Evolutionary conservation across 169 alveolate genomes (phyloP).

Genomic region (Plasmodium relictum): DNA sequence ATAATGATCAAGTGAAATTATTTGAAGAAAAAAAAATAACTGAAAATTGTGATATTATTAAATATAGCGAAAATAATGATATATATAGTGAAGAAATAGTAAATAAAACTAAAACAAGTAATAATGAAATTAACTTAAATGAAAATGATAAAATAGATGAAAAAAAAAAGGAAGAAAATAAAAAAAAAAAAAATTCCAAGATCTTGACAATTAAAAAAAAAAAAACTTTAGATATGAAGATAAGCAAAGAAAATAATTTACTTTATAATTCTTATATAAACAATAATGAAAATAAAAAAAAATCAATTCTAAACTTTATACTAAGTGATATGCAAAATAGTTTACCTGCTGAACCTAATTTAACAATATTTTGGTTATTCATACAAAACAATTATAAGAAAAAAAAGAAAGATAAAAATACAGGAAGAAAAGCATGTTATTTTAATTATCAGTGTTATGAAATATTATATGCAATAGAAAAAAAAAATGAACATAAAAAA

Average conservation of each 20-base stretch:
- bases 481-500: not conserved
- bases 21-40: too few species aligned
- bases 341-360: constrained; percentile 53
- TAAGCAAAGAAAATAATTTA: constrained; percentile 35
- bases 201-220: not conserved
- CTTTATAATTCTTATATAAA: constrained; percentile 23
- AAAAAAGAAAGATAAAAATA: constrained; percentile 4
- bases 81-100: too few species aligned
- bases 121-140: too few species aligned
- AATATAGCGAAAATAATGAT: too few species aligned
- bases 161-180: too few species aligned
- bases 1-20: too few species aligned
- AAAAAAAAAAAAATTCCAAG: not conserved
- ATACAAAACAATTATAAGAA: constrained; percentile 61
- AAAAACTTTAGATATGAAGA: not conserved
- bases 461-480: constrained; percentile 55
- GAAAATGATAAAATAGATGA: too few species aligned
- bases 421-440: not conserved
- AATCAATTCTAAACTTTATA: constrained; percentile 19
- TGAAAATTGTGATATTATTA: too few species aligned
- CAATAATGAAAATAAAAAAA: constrained; percentile 36
- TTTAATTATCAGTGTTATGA: constrained; percentile 71
- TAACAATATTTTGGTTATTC: constrained; percentile 69
- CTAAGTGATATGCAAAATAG: constrained; percentile 62
- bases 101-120: too few species aligned